phyloP scores from a whole-genome alignment of 352 stramenopile species.

The Globisporangium okanoganense region DNA sequence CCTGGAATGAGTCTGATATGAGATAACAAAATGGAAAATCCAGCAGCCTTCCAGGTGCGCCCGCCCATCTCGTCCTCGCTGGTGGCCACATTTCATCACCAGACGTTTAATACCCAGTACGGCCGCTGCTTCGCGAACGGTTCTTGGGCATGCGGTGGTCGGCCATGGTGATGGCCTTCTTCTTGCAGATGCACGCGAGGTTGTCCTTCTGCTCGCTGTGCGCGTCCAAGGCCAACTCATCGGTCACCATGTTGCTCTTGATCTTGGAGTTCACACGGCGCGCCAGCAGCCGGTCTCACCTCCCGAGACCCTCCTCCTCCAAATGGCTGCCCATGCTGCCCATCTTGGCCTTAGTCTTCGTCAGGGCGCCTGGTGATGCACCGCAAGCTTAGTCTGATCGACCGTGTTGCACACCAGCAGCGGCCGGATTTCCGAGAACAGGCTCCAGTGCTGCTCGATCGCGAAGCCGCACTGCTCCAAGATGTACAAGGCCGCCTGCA shows the following conservation, averaged over 20 bases:
- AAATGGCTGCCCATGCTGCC: constrained; percentile 98
- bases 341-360: constrained; percentile 87
- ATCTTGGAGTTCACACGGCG: constrained; percentile 94
- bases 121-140: constrained; percentile 73
- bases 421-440: constrained; percentile 98
- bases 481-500: constrained; percentile 99
- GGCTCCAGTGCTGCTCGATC: constrained; percentile 96
- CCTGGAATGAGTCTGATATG: too few relatives aligned
- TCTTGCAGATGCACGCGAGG: constrained; percentile 73
- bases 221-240: constrained; percentile 93
- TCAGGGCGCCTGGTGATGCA: constrained; percentile 65
- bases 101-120: too few relatives aligned
- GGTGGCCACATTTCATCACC: too few relatives aligned
- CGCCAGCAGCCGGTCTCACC: constrained; percentile 94
- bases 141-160: constrained; percentile 93
- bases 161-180: constrained; percentile 81
- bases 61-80: too few relatives aligned
- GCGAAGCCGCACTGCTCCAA: constrained; percentile 99
- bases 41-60: too few relatives aligned
- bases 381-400: constrained; percentile 93
- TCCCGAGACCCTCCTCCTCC: constrained; percentile 95
- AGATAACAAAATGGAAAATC: too few relatives aligned
- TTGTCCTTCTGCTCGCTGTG: constrained; percentile 96
- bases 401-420: constrained; percentile 99
- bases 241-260: constrained; percentile 94